phyloP scores from a whole-genome alignment of 2,329 filamentous ascomycete genomes.

The Claviceps arundinis region DNA sequence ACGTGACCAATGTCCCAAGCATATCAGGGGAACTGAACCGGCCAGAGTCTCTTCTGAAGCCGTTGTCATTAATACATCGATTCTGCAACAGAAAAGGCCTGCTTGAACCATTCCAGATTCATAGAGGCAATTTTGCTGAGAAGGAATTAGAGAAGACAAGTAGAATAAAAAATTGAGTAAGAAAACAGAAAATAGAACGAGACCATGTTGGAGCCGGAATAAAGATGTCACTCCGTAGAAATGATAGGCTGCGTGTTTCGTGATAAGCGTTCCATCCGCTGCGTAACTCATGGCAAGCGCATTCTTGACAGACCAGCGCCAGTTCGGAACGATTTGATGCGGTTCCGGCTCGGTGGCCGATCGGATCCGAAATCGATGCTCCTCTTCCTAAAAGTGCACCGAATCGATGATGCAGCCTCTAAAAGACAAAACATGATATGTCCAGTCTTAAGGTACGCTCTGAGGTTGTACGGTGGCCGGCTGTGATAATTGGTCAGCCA shows the following conservation, averaged over 20 bases:
- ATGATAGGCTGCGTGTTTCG: neutral
- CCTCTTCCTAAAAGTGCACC: neutral
- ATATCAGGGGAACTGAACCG: neutral
- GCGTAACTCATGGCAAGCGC: neutral
- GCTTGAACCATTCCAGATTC: conserved; percentile 2
- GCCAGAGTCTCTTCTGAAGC: neutral
- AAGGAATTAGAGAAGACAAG: neutral
- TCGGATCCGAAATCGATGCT: neutral
- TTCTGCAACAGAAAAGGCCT: neutral
- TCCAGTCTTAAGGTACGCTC: conserved; percentile 19
- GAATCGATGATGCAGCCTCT: neutral
- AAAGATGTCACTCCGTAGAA: neutral
- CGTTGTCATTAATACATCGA: conserved; percentile 2
- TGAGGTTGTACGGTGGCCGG: conserved; percentile 43
- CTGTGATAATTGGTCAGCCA: conserved; percentile 17
- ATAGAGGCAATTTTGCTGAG: neutral
- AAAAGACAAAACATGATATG: neutral
- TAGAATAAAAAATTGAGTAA: neutral
- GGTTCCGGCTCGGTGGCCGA: neutral
- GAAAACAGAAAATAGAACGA: neutral
- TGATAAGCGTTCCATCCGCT: neutral
- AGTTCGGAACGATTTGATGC: neutral
- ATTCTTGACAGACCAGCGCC: neutral
- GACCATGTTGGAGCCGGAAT: neutral
- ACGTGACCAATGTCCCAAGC: neutral